Base-by-base conservation (phyloP, 2,329 filamentous ascomycete species). In the Anisogramma anomala region DNA sequence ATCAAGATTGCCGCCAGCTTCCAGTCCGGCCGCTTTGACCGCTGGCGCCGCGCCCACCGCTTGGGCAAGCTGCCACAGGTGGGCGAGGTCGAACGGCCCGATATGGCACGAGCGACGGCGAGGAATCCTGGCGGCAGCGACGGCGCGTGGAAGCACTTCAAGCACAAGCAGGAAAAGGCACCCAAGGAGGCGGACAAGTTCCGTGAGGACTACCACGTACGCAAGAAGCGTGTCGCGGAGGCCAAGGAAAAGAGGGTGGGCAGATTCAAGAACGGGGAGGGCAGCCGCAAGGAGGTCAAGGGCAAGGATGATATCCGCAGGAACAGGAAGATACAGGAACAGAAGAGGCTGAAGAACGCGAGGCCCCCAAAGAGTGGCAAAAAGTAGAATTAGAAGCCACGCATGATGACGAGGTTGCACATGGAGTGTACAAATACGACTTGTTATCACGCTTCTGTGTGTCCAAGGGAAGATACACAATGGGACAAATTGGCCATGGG, bases 1-100 rank as follows among this genome's bases (percentile, higher is more conserved):
- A 85, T 89, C 67, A 96, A 95, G 69, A 95, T 98, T 53, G 86
- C 91, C 1, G 87, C 91, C 33, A 82, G 74, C 46, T 96, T 98
- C 75, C 81, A 89, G 57, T 88, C 82, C 60, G 91, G 93, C 26
- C 80, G 89, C 33, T 98, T 94, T 66, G 88, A 96, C 58, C 77
- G 74, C 50, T 98, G 91, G 93, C 83, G 81, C 60, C 86, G 83
- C 58, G 77, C 82, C 15, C 84, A 96, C 65, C 83, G 85, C 50
- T 68, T 96, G 34, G 77, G 79, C 42, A 74, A 79, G 14, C 62
- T 94, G 56, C 88, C 88, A 8, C 74, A 81, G 32, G 82, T 88
- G 25, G 91, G 93, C 49, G 89, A 96, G 61, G 61, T 72, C 33
- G 91, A 96, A 63, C 70, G 64, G 51, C 60, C 63, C 50, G 51